phyloP scores from a whole-genome alignment of 805 yeast genomes.

The Wilhelminamyces savonicus region DNA sequence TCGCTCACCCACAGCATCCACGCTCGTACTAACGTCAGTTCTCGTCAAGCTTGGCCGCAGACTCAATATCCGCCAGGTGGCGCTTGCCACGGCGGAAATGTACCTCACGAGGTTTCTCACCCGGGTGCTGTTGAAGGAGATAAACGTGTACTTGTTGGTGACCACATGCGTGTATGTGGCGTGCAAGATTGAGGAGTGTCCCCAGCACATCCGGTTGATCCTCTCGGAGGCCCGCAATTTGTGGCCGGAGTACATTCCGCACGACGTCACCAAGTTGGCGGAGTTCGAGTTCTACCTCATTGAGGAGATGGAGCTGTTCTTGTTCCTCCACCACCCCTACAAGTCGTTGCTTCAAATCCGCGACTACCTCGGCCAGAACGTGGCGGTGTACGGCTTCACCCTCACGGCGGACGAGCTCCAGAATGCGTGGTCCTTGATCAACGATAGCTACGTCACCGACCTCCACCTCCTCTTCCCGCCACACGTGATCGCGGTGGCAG shows the following conservation, averaged over 20 bases:
- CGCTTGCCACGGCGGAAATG: constrained; percentile 83
- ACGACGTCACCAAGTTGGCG: constrained; percentile 84
- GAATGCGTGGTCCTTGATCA: constrained; percentile 82
- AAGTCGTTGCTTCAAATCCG: constrained; percentile 51
- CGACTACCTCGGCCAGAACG: constrained; percentile 32
- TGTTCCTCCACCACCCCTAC: constrained; percentile 75
- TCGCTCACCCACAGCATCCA: background rate
- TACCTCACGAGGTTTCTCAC: constrained; percentile 75
- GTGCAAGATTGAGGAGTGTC: constrained; percentile 92
- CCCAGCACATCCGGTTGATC: constrained; percentile 83
- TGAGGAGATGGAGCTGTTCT: constrained; percentile 73
- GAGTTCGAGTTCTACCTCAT: constrained; percentile 93
- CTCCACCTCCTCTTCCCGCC: constrained; percentile 81
- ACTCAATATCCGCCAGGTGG: constrained; percentile 72
- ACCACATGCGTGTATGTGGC: constrained; percentile 86
- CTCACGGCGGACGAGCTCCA: constrained; percentile 67
- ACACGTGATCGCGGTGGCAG: constrained; percentile 75
- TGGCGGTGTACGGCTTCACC: constrained; percentile 18
- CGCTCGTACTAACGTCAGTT: constrained; percentile 23
- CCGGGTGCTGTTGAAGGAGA: constrained; percentile 67
- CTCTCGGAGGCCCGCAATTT: constrained; percentile 78
- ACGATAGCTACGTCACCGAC: constrained; percentile 87
- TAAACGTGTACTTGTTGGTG: constrained; percentile 73
- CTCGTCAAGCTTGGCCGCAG: constrained; percentile 74
- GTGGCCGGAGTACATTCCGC: constrained; percentile 95